These are phyloP conservation scores for Pleurotus ostreatus DNA, from an alignment of 768 basidiomycete genomes.

Conservation along the genomic window DNA sequence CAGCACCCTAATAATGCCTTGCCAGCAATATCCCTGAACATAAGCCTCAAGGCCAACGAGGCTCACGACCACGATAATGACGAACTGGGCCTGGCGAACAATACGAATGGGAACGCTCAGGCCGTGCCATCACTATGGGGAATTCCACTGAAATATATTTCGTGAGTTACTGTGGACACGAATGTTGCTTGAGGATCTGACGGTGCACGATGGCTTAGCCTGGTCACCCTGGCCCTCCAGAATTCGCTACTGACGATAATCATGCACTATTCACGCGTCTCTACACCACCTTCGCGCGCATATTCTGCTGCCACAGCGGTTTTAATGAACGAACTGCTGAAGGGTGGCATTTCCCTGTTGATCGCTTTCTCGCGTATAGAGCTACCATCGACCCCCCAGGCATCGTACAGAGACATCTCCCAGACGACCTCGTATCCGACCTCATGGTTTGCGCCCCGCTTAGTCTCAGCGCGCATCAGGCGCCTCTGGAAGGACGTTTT, in stretches of 20 bases:
- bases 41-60: conserved; percentile 24
- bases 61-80: conserved; percentile 39
- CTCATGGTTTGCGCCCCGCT: conserved; percentile 22
- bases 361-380: conserved; percentile 77
- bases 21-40: conserved; percentile 11
- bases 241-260: conserved; percentile 89
- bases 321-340: conserved; percentile 90
- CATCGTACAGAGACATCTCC: conserved; percentile 17
- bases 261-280: conserved; percentile 94
- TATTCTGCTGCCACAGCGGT: conserved; percentile 96
- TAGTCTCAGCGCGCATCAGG: conserved; percentile 43
- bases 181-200: no score
- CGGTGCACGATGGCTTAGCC: conserved; percentile 30
- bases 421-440: background rate
- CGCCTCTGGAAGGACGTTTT: conserved; percentile 69
- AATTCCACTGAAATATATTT: conserved; percentile 75
- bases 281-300: conserved; percentile 64
- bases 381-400: conserved; percentile 16
- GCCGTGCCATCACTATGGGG: conserved; percentile 58
- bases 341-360: conserved; percentile 80
- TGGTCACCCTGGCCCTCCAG: conserved; percentile 85
- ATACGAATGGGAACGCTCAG: conserved; percentile 24
- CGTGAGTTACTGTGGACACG: conserved; percentile 43
- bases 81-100: conserved; percentile 35
- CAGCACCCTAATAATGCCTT: background rate